Evolutionary conservation across 805 yeast genomes (phyloP).

Genomic region (Myxozyma neglecta): DNA sequence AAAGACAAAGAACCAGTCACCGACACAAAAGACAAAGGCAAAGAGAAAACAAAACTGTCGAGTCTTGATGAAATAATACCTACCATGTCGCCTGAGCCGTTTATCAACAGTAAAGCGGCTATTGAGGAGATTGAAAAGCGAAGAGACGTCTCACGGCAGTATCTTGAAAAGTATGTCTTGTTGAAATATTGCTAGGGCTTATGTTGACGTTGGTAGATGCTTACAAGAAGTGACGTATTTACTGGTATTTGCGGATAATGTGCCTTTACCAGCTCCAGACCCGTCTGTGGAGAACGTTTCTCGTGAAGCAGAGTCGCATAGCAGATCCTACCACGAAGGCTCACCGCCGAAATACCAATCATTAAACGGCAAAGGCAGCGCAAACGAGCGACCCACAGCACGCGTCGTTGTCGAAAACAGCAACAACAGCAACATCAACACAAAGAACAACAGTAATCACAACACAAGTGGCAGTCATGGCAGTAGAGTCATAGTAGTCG

Average conservation of each 20-base stretch:
- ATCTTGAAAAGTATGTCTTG: conserved; percentile 21
- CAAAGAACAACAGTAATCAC: no score
- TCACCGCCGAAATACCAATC: background rate
- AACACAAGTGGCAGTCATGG: background rate
- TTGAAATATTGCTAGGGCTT: background rate
- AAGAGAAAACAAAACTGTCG: background rate
- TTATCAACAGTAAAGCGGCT: conserved; percentile 7
- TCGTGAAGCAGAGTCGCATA: background rate
- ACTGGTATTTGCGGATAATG: conserved; percentile 22
- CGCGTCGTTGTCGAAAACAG: background rate
- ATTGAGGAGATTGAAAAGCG: conserved; percentile 22
- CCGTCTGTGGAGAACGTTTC: background rate
- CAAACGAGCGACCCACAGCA: background rate
- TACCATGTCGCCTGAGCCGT: background rate
- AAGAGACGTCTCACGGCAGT: conserved; percentile 24
- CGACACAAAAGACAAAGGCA: background rate
- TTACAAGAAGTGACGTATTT: conserved; percentile 29
- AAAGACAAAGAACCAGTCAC: background rate
- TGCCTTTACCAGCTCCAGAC: conserved; percentile 8
- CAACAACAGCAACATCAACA: no score
- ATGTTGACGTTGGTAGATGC: conserved; percentile 10
- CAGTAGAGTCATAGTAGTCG: conserved; percentile 9
- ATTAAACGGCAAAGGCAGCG: background rate
- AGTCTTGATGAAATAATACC: background rate
- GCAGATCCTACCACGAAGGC: background rate